Evolutionary conservation across 2,329 filamentous ascomycete genomes (phyloP).

Genomic region (Calycina marina): DNA sequence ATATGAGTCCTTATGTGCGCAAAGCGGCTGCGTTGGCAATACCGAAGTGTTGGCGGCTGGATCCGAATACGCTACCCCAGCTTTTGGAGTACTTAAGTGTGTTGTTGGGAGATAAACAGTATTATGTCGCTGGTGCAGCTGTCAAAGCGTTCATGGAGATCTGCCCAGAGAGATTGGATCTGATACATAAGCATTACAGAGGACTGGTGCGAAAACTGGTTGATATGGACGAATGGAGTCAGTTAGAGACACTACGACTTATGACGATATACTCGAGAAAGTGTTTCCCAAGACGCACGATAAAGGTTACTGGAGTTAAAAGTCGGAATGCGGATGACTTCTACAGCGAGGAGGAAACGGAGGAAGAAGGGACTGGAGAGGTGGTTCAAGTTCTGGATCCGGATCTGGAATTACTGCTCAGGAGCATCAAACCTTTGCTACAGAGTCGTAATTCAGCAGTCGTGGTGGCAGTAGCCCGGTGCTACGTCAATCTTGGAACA

Average conservation of each 20-base stretch:
- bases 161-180: conserved; percentile 73
- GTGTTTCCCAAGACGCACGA: conserved; percentile 65
- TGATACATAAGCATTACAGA: conserved; percentile 85
- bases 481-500: conserved; percentile 75
- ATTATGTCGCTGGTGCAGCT: conserved; percentile 90
- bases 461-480: conserved; percentile 72
- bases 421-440: conserved; percentile 66
- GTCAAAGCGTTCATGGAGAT: conserved; percentile 80
- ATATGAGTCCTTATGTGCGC: conserved; percentile 89
- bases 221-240: conserved; percentile 99
- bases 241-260: conserved; percentile 67
- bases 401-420: conserved; percentile 70
- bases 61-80: conserved; percentile 73
- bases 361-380: conserved; percentile 29
- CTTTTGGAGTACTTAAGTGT: conserved; percentile 67
- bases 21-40: conserved; percentile 88
- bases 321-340: conserved; percentile 50
- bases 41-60: conserved; percentile 86
- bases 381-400: conserved; percentile 54
- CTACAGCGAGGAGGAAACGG: conserved; percentile 51
- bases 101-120: conserved; percentile 79
- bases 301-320: conserved; percentile 37
- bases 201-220: conserved; percentile 76
- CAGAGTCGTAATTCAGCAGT: conserved; percentile 90
- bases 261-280: conserved; percentile 74